Evolutionary conservation across 768 basidiomycete species (phyloP), one percentile per base, ranked within the genome.

Genomic region (Clitopilus passeckerianus): DNA sequence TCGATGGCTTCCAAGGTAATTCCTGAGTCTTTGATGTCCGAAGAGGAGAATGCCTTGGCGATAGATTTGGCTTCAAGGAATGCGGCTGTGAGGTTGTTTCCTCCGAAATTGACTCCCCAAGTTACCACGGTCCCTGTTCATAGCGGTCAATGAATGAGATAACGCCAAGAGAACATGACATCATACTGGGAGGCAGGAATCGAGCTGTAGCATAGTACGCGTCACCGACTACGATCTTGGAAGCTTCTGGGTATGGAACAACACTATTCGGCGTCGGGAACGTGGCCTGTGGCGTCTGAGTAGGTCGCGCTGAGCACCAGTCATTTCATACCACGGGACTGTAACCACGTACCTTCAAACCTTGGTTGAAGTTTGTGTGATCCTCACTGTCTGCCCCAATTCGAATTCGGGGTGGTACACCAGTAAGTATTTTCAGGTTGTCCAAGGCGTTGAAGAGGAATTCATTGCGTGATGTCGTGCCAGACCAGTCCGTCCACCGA

Each of bases 71-170:
- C 78, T 63, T 78, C 78, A 8, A 82, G 72, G 59, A 76, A 77
- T 0, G 74, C 77, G 5, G 80, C 75, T 60, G 81, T 84, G 56
- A 84, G 27, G 62, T 84, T 85, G 50, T 74, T 68, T 58, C 71
- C 67, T 6, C 85, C 85, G n/a, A 89, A 71, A 68, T 90, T 89
- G 53, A 89, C 72, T 14, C 86, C 87, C 85, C 85, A 89, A 14
- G 75, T 82, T 62, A 89, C 83, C 54, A 78, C 80, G 9, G 86
- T 86, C 23, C 80, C 86, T 86, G 62, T 46, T 30, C 27, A 30
- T 30, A 3, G 33, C 33, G 53, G 24, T 35, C 20, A 7, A 35
- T 34, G 22, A 18, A 4, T 37, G 20, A 20, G 15, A 30, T 44
- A 22, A 35, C 5, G 10, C 30, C 15, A 8, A 20, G 12, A 5